Conservation (phyloP, 2,329 filamentous ascomycete species). For the Penicillium nordicum region DNA sequence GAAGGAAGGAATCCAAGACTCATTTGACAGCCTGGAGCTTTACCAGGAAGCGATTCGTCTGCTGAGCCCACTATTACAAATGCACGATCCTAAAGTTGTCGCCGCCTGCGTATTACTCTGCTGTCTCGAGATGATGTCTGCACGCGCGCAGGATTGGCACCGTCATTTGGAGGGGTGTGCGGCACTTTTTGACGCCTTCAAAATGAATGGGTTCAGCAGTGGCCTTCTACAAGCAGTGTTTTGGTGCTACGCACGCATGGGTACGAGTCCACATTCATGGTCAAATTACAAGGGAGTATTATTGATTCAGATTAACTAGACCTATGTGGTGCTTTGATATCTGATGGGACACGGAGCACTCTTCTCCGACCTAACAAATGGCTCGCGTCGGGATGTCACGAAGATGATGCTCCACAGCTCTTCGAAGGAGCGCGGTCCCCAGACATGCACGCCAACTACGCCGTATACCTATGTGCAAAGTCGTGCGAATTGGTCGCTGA, state of each 20-base stretch:
- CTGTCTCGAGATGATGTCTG: slow-evolving; percentile 54
- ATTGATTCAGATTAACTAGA: too few species aligned
- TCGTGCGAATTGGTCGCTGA: too few species aligned
- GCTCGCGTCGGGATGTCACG: too few species aligned
- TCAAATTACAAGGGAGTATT: not conserved
- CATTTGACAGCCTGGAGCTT: slow-evolving; percentile 51
- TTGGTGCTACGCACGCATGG: slow-evolving; percentile 59
- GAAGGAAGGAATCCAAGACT: slow-evolving; percentile 44
- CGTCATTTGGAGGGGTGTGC: slow-evolving; percentile 57
- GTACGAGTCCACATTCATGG: slow-evolving; percentile 26
- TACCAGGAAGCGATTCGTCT: slow-evolving; percentile 54
- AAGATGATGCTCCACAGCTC: too few species aligned
- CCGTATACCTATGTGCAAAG: too few species aligned
- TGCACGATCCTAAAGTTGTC: slow-evolving; percentile 50
- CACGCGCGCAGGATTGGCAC: slow-evolving; percentile 51
- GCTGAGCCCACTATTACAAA: slow-evolving; percentile 48
- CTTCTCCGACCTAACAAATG: too few species aligned
- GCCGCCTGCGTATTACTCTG: slow-evolving; percentile 54
- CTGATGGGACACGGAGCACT: too few species aligned
- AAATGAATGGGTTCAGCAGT: slow-evolving; percentile 51
- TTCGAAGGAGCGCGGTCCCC: too few species aligned
- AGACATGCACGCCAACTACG: too few species aligned
- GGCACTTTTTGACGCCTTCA: slow-evolving; percentile 50
- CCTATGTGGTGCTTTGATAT: too few species aligned
- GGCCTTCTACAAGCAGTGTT: slow-evolving; percentile 55